Conservation (phyloP, 192 early-diverging fungal genomes). For the Irineochytrium annulatum region DNA sequence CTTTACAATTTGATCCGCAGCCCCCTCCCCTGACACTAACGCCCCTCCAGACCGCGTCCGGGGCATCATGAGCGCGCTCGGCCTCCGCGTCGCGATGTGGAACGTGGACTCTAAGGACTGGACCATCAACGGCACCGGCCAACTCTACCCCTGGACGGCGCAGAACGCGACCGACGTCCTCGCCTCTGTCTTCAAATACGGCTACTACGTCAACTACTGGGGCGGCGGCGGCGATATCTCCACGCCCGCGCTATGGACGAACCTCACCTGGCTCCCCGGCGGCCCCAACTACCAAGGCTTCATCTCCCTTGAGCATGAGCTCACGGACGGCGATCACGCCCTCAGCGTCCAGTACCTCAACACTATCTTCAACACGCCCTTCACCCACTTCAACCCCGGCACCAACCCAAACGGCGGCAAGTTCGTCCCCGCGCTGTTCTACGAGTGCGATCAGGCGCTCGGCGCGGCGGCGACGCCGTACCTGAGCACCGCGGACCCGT, state of each 20-base stretch:
- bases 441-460: conserved; percentile 21
- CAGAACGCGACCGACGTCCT: too few relatives aligned
- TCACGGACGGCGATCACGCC: conserved; percentile 3
- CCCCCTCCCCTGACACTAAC: too few relatives aligned
- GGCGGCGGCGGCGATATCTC: background rate
- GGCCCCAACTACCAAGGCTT: conserved; percentile 22
- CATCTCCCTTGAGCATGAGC: conserved; percentile 41
- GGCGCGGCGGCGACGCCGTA: background rate
- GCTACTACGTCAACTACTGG: background rate
- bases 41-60: conserved; percentile 66
- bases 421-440: conserved; percentile 9
- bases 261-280: background rate
- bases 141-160: too few relatives aligned
- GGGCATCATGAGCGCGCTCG: conserved; percentile 50
- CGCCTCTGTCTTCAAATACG: too few relatives aligned
- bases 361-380: background rate
- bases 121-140: background rate
- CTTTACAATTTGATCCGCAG: background rate
- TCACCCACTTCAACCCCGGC: background rate
- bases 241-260: background rate
- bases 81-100: conserved; percentile 44
- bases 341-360: background rate
- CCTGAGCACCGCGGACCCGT: conserved; percentile 6
- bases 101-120: conserved; percentile 36
- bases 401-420: too few relatives aligned